Base-by-base conservation (phyloP, 257 asterid genomes). In the Eustoma russellianum region DNA sequence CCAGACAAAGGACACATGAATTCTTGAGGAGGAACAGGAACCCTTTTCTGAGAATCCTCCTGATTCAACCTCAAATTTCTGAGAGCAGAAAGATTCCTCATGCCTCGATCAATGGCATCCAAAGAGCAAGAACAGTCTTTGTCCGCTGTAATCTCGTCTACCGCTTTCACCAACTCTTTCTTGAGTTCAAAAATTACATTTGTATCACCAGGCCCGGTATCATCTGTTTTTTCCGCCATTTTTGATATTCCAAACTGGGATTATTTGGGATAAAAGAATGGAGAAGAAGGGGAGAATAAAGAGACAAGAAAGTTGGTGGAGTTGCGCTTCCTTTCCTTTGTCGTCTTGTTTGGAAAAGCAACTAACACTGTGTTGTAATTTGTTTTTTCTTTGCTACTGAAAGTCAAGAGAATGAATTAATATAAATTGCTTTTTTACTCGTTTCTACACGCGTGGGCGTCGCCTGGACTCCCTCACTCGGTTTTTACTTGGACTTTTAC, bases 1-100 rank as follows among this genome's bases (percentile, higher is more conserved):
- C 68, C 77, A 52, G 88, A 77, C 49, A 83, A 56, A 8, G 93
- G 79, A 50, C 88, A 83, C 46, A 34, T 46, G 51, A 77, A 73
- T 66, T 75, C 81, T 7, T 33, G 49, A 14, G 87, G 88, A 4
- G 70, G 61, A 34, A 62, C 56, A 50, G 9, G 33, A 60, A 30
- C 43, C 58, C 11, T 59, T 51, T 41, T 19, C 18, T 41, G 45
- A 5, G 46, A 51, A 17, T 17, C 53, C 30, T 35, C 53, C 34
- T 40, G 33, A 50, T 64, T 70, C 69, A 57, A n/a, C 56, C 59
- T 69, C 52, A 67, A 71, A 2, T 61, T 74, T 52, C 66, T 68
- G 12, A 82, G 55, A 51, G 72, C 73, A 61, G 35, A 44, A 52
- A 79, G 64, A 44, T 61, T 41, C 46, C 64, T 57, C 65, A 75